Evolutionary conservation across 345 rosid species (phyloP), one percentile per base, ranked within the genome.

Genomic region (Pseudoturritis turrita): DNA sequence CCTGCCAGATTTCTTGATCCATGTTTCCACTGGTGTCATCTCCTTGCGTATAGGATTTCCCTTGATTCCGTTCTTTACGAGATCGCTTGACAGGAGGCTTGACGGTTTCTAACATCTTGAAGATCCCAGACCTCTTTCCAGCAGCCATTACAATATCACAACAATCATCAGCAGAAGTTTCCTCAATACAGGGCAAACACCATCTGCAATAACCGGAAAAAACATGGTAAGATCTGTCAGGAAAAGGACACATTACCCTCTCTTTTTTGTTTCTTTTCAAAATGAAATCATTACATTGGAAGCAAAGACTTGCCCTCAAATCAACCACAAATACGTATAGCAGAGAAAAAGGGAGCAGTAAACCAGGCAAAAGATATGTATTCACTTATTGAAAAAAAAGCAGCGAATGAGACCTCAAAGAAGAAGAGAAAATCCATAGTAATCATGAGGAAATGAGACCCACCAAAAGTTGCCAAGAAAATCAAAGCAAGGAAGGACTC

Each of bases 1-100:
- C 94, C 81, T 85, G 87, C 99, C 99, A 95, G 56, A 95, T 86
- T 51, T 88, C 80, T 79, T 79, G 85, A 25, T 86, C 96, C 97
- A 95, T 85, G 61, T 75, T 74, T 77, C 86, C 97, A 45, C 58
- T 72, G 22, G 78, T 26, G 51, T 59, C 69, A 31, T 68, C 73
- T 60, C 68, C 76, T 70, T 76, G 81, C 1, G 50, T 44, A 57
- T 66, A 65, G 63, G 80, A 73, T 63, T 87, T 86, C 28, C 87
- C 91, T 70, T 79, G 83, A 73, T 76, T 83, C 45, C 82, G 83
- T 75, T 95, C 96, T 82, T 91, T 95, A 13, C 88, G 80, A 70
- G 83, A 68, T 77, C 83, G 86, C 75, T 95, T 95, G 71, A 83
- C 49, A 25, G 97, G 92, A 75, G 88, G 84, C 81, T 83, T 87